Percentiles rank a stretch among this genome's conserved stretches.
Conservation (phyloP, 371 early-diverging fungal species). For the Mortierella polycephala region DNA sequence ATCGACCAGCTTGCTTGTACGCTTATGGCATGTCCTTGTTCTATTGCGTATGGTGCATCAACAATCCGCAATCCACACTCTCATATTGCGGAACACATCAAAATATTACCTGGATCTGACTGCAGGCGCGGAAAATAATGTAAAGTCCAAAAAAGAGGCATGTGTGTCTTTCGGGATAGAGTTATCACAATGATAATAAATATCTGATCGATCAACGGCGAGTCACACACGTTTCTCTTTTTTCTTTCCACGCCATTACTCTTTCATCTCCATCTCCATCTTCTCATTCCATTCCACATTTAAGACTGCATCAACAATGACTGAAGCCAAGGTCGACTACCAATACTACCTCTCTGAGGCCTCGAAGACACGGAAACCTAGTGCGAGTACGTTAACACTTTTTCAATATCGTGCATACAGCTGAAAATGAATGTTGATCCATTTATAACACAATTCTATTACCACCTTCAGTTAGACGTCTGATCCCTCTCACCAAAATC, state of each 20-base stretch:
- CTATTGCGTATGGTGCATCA: too few relatives aligned
- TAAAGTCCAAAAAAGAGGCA: too few relatives aligned
- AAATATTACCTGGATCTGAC: too few relatives aligned
- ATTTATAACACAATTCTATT: background rate
- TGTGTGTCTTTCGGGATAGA: too few relatives aligned
- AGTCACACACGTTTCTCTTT: background rate
- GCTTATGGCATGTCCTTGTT: too few relatives aligned
- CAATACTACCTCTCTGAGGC: constrained; percentile 55
- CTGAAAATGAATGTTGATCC: background rate
- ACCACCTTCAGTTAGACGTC: constrained; percentile 33
- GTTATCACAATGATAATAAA: too few relatives aligned
- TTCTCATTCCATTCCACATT: constrained; percentile 6
- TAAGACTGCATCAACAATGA: constrained; percentile 9
- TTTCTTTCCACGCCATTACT: too few relatives aligned
- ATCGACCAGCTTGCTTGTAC: too few relatives aligned
- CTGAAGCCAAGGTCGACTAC: constrained; percentile 42
- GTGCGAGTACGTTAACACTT: constrained; percentile 49
- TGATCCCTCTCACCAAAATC: constrained; percentile 51
- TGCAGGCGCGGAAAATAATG: too few relatives aligned
- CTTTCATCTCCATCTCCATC: background rate
- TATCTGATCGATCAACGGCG: background rate
- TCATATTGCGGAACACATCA: too few relatives aligned
- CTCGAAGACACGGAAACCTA: constrained; percentile 57
- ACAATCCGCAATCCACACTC: too few relatives aligned
- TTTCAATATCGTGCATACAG: background rate